Evolutionary conservation across 2,329 filamentous ascomycete genomes (phyloP).

Genomic region (Hypoxylon sp.): DNA sequence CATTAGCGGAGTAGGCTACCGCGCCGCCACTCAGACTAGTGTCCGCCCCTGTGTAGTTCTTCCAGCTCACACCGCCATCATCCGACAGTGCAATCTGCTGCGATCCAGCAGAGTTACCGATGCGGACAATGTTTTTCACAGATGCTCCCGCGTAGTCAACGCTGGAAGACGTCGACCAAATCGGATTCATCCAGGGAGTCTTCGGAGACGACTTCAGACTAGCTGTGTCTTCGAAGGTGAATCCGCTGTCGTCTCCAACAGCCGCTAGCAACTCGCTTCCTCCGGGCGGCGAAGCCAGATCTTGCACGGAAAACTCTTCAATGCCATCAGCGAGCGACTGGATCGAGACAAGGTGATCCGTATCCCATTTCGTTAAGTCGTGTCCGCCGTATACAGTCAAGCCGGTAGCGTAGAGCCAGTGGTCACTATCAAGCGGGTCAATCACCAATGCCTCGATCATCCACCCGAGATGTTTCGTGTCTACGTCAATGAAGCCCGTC

Average conservation of each 20-base stretch:
- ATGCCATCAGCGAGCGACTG: constrained; percentile 68
- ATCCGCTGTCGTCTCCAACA: constrained; percentile 67
- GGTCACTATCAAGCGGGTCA: constrained; percentile 70
- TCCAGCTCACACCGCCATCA: constrained; percentile 67
- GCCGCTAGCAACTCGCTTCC: constrained; percentile 67
- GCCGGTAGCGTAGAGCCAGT: constrained; percentile 74
- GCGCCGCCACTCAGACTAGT: constrained; percentile 61
- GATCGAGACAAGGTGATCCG: constrained; percentile 63
- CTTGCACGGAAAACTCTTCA: constrained; percentile 67
- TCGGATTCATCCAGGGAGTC: constrained; percentile 63
- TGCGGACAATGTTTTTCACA: constrained; percentile 63
- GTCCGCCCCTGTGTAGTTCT: constrained; percentile 62
- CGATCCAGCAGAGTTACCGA: constrained; percentile 62
- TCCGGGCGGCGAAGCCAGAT: constrained; percentile 63
- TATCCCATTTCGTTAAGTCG: constrained; percentile 70
- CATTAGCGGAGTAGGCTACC: constrained; percentile 67
- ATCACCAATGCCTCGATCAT: constrained; percentile 73
- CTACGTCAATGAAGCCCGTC: constrained; percentile 62
- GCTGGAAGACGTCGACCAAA: constrained; percentile 61
- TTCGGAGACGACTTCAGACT: constrained; percentile 61
- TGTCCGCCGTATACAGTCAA: constrained; percentile 68
- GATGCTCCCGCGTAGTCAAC: constrained; percentile 67
- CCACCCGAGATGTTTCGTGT: constrained; percentile 69
- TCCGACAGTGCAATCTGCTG: constrained; percentile 64
- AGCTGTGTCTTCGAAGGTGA: constrained; percentile 60